Conservation (phyloP, 192 early-diverging fungal species). For the Dissophora globulifera region DNA sequence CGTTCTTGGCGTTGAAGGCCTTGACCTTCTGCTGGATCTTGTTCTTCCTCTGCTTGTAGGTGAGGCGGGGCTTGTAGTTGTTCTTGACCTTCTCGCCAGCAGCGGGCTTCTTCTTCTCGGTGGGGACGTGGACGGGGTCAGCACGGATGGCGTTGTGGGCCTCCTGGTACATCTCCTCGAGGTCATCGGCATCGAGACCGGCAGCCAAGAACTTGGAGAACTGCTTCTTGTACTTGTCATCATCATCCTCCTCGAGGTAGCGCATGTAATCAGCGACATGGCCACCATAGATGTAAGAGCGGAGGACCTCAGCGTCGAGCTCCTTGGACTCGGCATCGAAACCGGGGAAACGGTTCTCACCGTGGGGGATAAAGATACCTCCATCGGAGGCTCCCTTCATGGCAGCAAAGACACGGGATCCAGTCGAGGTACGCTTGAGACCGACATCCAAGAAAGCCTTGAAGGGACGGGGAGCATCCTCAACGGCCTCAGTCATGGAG, state of each 20-base stretch:
- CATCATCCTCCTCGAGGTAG: constrained; percentile 98
- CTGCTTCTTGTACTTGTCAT: constrained; percentile 96
- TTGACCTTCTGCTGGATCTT: constrained; percentile 92
- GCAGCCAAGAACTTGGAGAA: constrained; percentile 93
- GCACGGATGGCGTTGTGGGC: constrained; percentile 96
- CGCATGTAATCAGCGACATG: constrained; percentile 99
- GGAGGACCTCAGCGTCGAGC: constrained; percentile 92
- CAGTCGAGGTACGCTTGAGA: constrained; percentile 97
- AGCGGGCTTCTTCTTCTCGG: constrained; percentile 77
- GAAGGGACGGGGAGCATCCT: constrained; percentile 97
- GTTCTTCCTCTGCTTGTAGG: constrained; percentile 92
- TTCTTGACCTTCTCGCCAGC: constrained; percentile 80
- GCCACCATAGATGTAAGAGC: constrained; percentile 97
- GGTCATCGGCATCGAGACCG: constrained; percentile 86
- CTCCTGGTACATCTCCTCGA: constrained; percentile 94
- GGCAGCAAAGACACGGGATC: constrained; percentile 96
- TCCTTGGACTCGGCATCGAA: constrained; percentile 88
- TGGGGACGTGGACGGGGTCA: constrained; percentile 79
- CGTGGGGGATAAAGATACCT: constrained; percentile 97
- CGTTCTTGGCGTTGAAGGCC: constrained; percentile 69
- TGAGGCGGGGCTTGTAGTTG: constrained; percentile 73
- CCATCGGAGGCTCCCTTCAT: constrained; percentile 99
- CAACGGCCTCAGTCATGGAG: constrained; percentile 86
- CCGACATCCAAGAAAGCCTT: constrained; percentile 98
- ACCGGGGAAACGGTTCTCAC: constrained; percentile 97